These are phyloP conservation scores for Myxozyma mucilagina DNA, from an alignment of 805 yeast genomes.

Conservation along the genomic window DNA sequence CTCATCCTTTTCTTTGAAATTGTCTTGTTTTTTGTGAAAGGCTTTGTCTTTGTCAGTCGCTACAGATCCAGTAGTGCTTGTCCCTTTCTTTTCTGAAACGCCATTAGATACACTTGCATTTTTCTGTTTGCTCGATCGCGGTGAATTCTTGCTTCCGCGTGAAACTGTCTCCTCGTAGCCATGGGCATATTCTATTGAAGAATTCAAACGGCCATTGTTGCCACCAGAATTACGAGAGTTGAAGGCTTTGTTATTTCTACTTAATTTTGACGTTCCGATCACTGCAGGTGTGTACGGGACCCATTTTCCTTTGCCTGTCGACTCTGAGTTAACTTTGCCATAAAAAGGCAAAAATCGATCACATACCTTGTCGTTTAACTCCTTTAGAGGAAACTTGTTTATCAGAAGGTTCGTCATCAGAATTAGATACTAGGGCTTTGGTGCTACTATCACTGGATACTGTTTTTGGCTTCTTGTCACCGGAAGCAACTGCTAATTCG, in stretches of 20 bases:
- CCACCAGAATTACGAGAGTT: slow-evolving; percentile 4
- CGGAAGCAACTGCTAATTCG: slow-evolving; percentile 30
- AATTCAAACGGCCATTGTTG: slow-evolving; percentile 7
- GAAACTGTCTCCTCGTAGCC: slow-evolving; percentile 5
- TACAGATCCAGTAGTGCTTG: slow-evolving; percentile 7
- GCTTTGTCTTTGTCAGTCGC: slow-evolving; percentile 10
- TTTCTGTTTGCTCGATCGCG: slow-evolving; percentile 28
- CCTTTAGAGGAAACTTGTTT: slow-evolving; percentile 15
- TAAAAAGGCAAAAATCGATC: slow-evolving; percentile 20
- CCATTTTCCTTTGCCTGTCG: slow-evolving; percentile 63
- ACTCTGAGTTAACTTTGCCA: too few relatives aligned
- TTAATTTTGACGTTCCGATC: slow-evolving; percentile 40
- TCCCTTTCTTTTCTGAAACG: slow-evolving; percentile 18
- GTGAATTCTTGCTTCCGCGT: slow-evolving; percentile 15
- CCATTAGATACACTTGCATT: slow-evolving; percentile 23
- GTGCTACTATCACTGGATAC: slow-evolving; percentile 29
- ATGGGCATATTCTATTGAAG: slow-evolving; percentile 1
- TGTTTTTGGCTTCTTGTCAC: slow-evolving; percentile 32
- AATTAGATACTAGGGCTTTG: slow-evolving; percentile 45
- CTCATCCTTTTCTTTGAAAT: slow-evolving; percentile 18
- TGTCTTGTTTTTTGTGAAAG: slow-evolving; percentile 18
- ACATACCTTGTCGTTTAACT: slow-evolving; percentile 25
- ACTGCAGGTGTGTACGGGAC: slow-evolving; percentile 65
- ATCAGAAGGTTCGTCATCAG: slow-evolving; percentile 32
- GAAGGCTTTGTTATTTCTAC: slow-evolving; percentile 38